phyloP scores from a whole-genome alignment of 2,329 filamentous ascomycete genomes.

The Nannizziopsis barbatae region DNA sequence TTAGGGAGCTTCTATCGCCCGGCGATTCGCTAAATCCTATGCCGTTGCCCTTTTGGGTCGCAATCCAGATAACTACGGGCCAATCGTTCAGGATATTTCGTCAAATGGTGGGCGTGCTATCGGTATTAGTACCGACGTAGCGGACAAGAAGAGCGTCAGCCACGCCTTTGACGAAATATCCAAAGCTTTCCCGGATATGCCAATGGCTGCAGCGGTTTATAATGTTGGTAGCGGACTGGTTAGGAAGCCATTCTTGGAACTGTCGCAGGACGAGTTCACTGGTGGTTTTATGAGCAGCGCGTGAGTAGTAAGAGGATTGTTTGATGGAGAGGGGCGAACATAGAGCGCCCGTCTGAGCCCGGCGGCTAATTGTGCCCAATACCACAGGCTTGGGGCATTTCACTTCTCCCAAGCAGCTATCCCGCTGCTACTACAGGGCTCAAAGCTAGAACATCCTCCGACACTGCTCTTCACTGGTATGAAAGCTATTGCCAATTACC shows the following conservation, averaged over 20 bases:
- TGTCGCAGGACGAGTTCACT: constrained; percentile 48
- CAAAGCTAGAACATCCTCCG: constrained; percentile 52
- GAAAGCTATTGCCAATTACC: neutral
- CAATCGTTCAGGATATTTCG: constrained; percentile 50
- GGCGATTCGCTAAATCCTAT: constrained; percentile 48
- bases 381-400: constrained; percentile 48
- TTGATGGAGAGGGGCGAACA: neutral
- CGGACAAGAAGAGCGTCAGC: constrained; percentile 42
- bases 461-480: constrained; percentile 62
- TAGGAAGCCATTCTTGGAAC: constrained; percentile 51
- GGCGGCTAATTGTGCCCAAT: neutral
- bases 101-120: constrained; percentile 46
- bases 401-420: constrained; percentile 62
- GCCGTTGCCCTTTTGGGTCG: constrained; percentile 50
- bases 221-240: constrained; percentile 49
- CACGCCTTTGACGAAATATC: constrained; percentile 45
- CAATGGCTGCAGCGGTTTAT: constrained; percentile 46
- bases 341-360: neutral
- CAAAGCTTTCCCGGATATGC: constrained; percentile 39
- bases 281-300: constrained; percentile 41
- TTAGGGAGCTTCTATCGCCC: constrained; percentile 49
- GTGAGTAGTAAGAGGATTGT: constrained; percentile 26
- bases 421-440: constrained; percentile 56
- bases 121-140: constrained; percentile 50
- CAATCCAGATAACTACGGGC: constrained; percentile 46